Evolutionary conservation across 169 alveolate genomes (phyloP).

Genomic region (Plasmodium berghei): DNA sequence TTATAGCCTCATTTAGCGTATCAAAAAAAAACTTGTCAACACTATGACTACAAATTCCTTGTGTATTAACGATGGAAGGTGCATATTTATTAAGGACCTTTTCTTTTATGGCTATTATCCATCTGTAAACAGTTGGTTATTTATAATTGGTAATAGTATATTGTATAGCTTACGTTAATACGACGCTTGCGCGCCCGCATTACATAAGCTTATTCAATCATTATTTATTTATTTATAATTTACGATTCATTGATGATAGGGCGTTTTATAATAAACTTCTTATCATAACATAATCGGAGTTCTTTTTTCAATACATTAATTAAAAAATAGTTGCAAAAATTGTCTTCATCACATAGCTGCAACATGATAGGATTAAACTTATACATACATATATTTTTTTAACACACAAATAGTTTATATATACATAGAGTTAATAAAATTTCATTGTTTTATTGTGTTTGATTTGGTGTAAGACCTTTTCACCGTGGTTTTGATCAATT

Average conservation of each 20-base stretch:
- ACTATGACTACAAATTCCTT: slow-evolving; percentile 65
- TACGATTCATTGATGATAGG: slow-evolving; percentile 51
- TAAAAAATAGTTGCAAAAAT: slow-evolving; percentile 60
- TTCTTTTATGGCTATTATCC: slow-evolving; percentile 55
- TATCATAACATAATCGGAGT: slow-evolving; percentile 72
- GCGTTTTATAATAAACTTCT: slow-evolving; percentile 32
- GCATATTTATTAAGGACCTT: slow-evolving; percentile 34
- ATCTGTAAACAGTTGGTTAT: slow-evolving; percentile 6
- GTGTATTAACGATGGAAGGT: slow-evolving; percentile 57
- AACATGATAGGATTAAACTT: background rate
- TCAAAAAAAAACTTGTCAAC: slow-evolving; percentile 42
- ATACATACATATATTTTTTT: background rate
- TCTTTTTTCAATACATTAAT: slow-evolving; percentile 29
- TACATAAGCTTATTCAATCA: background rate
- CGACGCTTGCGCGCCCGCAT: background rate
- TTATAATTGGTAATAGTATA: background rate
- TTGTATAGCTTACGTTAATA: background rate
- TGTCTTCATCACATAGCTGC: slow-evolving; percentile 70
- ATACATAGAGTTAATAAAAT: background rate
- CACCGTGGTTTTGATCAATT: slow-evolving; percentile 36
- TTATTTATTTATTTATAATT: slow-evolving; percentile 1
- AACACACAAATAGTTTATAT: background rate
- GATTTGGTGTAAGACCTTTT: slow-evolving; percentile 14
- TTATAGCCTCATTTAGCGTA: slow-evolving; percentile 65
- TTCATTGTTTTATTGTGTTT: background rate